Evolutionary conservation across 495 filamentous ascomycete species (phyloP).

Genomic region (Hyaloscypha hepaticicola): DNA sequence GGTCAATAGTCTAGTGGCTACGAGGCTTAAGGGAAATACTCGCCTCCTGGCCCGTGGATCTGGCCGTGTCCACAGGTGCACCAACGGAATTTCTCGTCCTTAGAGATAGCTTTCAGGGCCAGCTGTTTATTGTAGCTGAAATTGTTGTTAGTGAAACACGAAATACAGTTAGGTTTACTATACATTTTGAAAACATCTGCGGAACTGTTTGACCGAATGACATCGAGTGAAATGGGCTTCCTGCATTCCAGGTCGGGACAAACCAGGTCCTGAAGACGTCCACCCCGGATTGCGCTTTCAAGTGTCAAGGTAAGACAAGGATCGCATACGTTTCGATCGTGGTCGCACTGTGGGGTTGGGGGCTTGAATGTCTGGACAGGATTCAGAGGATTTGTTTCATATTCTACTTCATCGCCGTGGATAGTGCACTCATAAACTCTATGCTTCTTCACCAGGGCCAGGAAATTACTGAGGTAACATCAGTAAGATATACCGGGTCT

Average conservation of each 20-base stretch:
- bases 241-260: slow-evolving; percentile 19
- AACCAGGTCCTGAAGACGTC: background rate
- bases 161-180: background rate
- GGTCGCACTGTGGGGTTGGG: slow-evolving; percentile 15
- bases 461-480: too few relatives aligned
- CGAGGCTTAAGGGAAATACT: background rate
- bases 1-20: background rate
- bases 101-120: slow-evolving; percentile 1
- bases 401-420: slow-evolving; percentile 16
- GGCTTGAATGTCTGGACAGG: background rate
- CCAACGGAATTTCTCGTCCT: slow-evolving; percentile 20
- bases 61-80: slow-evolving; percentile 23
- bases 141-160: background rate
- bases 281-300: slow-evolving; percentile 11
- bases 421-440: slow-evolving; percentile 17
- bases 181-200: slow-evolving; percentile 14
- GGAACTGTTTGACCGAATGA: slow-evolving; percentile 1
- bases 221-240: background rate
- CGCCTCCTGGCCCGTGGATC: slow-evolving; percentile 15
- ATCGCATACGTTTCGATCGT: slow-evolving; percentile 24
- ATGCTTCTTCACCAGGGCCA: background rate
- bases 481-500: too few relatives aligned
- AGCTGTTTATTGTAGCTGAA: slow-evolving; percentile 15
- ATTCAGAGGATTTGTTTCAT: background rate
- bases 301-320: slow-evolving; percentile 2